Evolutionary conservation across 78 protist genomes (phyloP).

Genomic region (Thecamonas trahens): DNA sequence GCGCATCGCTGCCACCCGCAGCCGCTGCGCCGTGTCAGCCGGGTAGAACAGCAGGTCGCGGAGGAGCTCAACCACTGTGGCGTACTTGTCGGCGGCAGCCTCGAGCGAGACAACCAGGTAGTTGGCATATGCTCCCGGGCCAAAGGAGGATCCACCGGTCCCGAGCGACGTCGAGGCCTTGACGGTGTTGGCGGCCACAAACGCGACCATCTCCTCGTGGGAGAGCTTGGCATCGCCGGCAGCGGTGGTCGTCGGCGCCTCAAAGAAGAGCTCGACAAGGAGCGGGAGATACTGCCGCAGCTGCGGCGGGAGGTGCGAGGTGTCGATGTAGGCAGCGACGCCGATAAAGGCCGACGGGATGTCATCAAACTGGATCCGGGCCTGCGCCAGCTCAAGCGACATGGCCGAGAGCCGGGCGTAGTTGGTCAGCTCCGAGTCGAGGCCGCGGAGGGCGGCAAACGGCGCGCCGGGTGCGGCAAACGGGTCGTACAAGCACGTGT

Average conservation of each 20-base stretch:
- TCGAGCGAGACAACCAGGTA: background rate
- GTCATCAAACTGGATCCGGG: background rate
- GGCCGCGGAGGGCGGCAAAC: too few species aligned
- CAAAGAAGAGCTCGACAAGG: conserved; percentile 2
- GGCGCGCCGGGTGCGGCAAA: too few species aligned
- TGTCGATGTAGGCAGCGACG: conserved; percentile 7
- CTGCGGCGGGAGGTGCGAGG: conserved; percentile 5
- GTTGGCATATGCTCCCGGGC: background rate
- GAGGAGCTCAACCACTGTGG: background rate
- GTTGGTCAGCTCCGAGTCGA: too few species aligned
- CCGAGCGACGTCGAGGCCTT: background rate
- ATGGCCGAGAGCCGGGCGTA: too few species aligned
- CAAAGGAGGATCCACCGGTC: background rate
- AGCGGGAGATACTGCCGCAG: conserved; percentile 23
- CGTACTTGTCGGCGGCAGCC: background rate
- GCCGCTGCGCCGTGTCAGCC: background rate
- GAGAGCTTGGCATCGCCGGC: background rate
- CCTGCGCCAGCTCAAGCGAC: too few species aligned
- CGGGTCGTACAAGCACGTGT: too few species aligned
- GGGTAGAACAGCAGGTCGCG: background rate
- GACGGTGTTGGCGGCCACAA: conserved; percentile 17
- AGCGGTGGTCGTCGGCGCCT: background rate
- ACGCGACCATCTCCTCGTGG: conserved; percentile 20
- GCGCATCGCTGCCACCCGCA: background rate
- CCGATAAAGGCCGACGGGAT: background rate